Evolutionary conservation across 2,329 filamentous ascomycete genomes (phyloP).

Genomic region (Alternaria gansuensis): DNA sequence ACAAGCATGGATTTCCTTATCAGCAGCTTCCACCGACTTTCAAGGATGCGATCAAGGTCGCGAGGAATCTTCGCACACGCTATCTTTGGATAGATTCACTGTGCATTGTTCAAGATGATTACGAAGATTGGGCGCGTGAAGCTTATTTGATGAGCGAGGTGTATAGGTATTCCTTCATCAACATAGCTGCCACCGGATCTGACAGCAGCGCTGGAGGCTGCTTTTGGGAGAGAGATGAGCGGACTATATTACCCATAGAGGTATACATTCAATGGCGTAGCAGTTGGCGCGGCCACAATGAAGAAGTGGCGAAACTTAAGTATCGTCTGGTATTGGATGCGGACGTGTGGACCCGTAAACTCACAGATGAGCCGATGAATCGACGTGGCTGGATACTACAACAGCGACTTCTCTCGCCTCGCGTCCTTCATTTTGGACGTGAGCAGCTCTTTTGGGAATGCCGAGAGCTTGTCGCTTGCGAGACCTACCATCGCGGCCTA

Average conservation of each 20-base stretch:
- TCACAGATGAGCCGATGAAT: conserved; percentile 13
- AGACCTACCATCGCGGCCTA: conserved; percentile 13
- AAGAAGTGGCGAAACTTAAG: not conserved
- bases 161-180: conserved; percentile 7
- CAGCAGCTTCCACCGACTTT: not conserved
- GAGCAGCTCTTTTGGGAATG: conserved; percentile 38
- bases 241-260: not conserved
- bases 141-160: conserved; percentile 2
- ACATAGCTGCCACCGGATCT: conserved; percentile 11
- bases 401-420: conserved; percentile 30
- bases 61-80: not conserved
- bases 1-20: not conserved
- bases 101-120: conserved; percentile 5
- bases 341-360: not conserved
- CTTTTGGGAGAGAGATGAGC: conserved; percentile 5
- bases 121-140: not conserved
- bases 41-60: conserved; percentile 1
- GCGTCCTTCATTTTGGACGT: conserved; percentile 28
- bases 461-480: conserved; percentile 18
- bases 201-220: not conserved
- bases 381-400: conserved; percentile 17
- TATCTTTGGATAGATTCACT: conserved; percentile 15
- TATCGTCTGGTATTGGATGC: conserved; percentile 1
- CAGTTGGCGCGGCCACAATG: not conserved
- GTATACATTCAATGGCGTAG: not conserved